Conservation (phyloP, 257 asterid species). For the Capsicum rhomboideum region DNA sequence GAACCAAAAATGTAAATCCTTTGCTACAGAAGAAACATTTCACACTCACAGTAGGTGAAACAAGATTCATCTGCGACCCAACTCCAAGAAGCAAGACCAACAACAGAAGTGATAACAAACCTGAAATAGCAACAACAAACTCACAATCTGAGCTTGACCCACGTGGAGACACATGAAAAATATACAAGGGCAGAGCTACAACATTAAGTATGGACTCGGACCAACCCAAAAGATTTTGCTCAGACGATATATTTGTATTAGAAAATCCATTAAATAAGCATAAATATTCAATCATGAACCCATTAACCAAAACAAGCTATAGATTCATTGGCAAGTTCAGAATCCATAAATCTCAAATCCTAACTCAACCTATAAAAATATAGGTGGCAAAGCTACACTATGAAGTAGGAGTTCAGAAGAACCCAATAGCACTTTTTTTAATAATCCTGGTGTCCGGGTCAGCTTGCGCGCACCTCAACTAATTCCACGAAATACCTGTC, state of each 20-base stretch:
- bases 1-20: neutral
- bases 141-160: neutral
- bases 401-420: neutral
- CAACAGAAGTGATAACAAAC: slow-evolving; percentile 45
- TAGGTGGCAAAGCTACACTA: neutral
- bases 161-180: neutral
- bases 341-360: neutral
- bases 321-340: neutral
- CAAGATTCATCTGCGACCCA: slow-evolving; percentile 54
- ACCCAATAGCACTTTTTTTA: no score
- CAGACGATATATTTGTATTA: neutral
- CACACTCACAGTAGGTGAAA: slow-evolving; percentile 60
- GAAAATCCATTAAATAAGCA: neutral
- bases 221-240: neutral
- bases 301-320: neutral
- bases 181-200: neutral
- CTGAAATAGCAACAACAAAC: slow-evolving; percentile 16
- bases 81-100: slow-evolving; percentile 58
- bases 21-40: neutral
- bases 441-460: no score
- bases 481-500: no score
- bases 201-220: neutral
- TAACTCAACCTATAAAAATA: neutral
- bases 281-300: neutral
- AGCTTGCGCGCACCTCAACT: no score